These are phyloP conservation scores for Microsporum audouinii DNA, from an alignment of 2,329 filamentous ascomycete species.

Conservation along the genomic window DNA sequence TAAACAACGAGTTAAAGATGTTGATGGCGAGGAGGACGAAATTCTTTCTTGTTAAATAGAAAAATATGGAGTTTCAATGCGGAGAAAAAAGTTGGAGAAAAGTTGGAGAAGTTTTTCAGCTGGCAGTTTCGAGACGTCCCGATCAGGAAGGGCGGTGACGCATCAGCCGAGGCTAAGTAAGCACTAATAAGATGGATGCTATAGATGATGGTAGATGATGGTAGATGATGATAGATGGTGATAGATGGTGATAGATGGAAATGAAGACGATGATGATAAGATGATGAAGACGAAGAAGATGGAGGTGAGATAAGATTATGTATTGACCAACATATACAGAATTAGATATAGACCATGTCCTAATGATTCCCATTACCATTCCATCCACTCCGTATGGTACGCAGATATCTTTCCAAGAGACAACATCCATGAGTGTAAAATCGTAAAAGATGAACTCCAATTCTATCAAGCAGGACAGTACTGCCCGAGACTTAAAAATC, in stretches of 20 bases:
- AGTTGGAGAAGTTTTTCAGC: conserved; percentile 1
- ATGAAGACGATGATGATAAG: background rate
- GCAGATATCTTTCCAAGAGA: background rate
- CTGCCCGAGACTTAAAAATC: conserved; percentile 52
- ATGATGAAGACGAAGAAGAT: background rate
- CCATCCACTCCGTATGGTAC: background rate
- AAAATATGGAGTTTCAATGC: background rate
- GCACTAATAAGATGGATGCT: too few species aligned
- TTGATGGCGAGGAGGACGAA: background rate
- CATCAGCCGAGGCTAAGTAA: background rate
- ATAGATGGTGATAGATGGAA: background rate
- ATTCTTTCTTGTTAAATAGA: background rate
- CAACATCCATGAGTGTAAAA: background rate
- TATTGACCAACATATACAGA: background rate
- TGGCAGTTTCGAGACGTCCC: background rate
- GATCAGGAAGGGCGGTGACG: background rate
- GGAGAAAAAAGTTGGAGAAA: conserved; percentile 1
- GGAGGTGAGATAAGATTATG: background rate
- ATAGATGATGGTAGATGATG: background rate
- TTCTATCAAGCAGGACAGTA: background rate
- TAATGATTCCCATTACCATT: background rate
- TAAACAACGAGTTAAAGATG: background rate
- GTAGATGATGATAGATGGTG: background rate
- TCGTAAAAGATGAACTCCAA: background rate
- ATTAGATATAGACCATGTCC: background rate